Base-by-base conservation (phyloP, 2,329 filamentous ascomycete genomes). In the Fonsecaea multimorphosa region DNA sequence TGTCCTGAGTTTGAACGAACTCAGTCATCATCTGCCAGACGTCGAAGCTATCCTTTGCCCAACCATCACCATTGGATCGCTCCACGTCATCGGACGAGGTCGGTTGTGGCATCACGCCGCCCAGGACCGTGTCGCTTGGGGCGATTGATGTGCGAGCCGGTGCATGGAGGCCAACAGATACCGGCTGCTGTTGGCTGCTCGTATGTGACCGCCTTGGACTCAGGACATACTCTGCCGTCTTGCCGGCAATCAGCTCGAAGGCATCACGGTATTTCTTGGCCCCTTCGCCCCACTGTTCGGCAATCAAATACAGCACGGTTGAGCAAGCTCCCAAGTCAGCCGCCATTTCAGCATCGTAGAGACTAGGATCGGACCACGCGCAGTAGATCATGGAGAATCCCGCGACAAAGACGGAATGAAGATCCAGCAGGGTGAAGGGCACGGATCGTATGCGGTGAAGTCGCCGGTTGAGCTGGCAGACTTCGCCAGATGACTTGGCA, bases 211-310 rank as follows among this genome's bases (percentile, higher is more conserved):
- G 44, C 32, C 34, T 61, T 11, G 46, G 29, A 22, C 58, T 53
- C 31, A 53, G 49, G 32, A 44, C 31, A 44, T 61, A 61, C 34
- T 61, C 58, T 53, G 58, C 58, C 56, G 56, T 64, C 46, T 59
- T 64, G 14, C 56, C 62, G 34, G 38, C 46, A 24, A 64, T 38
- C 19, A 64, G 24, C 46, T 64, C 62, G 27, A 64, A 64, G 5
- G 62, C 56, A 38, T 64, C 62, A 16, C 62, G 62, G 51, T 64
- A 64, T 32, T 65, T 61, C 57, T 58, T 65, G 27, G 63, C 63
- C 27, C 58, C 56, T 16, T 38, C 36, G 14, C 57, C 31, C 63
- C 63, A 65, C 51, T 61, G 57, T 36, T 65, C 63, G 58, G 56
- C 38, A 14, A 65, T 65, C 29, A 65, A 40, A 38, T 65, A 65